phyloP scores from a whole-genome alignment of 441 rosid species.

The Gossypium gossypioides region DNA sequence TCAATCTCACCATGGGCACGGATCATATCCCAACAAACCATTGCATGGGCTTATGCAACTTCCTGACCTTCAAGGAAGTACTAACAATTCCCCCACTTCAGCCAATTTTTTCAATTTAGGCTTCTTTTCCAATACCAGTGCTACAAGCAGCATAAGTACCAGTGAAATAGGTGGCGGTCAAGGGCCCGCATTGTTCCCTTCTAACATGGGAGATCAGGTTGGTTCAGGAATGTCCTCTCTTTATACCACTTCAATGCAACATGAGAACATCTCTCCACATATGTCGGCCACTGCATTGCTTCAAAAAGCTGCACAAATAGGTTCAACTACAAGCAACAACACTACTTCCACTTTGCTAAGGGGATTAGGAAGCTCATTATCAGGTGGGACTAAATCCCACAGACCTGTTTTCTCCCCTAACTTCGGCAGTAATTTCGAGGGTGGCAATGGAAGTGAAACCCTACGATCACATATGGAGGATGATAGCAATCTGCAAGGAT shows the following conservation, averaged over 20 bases:
- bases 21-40: slow-evolving; percentile 19
- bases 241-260: slow-evolving; percentile 26
- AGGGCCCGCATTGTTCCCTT: slow-evolving; percentile 22
- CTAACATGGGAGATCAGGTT: slow-evolving; percentile 26
- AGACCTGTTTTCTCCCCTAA: slow-evolving; percentile 6
- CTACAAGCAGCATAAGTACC: slow-evolving; percentile 19
- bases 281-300: slow-evolving; percentile 84
- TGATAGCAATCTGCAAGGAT: slow-evolving; percentile 30
- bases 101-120: slow-evolving; percentile 36
- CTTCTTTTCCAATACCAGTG: slow-evolving; percentile 26
- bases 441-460: slow-evolving; percentile 2
- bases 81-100: slow-evolving; percentile 7
- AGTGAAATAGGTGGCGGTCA: slow-evolving; percentile 22
- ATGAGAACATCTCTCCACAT: slow-evolving; percentile 28
- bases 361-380: slow-evolving; percentile 26
- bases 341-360: slow-evolving; percentile 25
- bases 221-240: slow-evolving; percentile 24
- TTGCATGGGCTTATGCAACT: slow-evolving; percentile 44
- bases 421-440: slow-evolving; percentile 23
- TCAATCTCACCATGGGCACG: slow-evolving; percentile 11
- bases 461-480: slow-evolving; percentile 10
- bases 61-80: slow-evolving; percentile 35
- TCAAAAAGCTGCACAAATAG: slow-evolving; percentile 81
- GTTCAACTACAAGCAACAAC: slow-evolving; percentile 44
- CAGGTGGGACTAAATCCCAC: slow-evolving; percentile 16